A percentile compares a stretch with the other conserved stretches of the same genome.
Conservation (phyloP, 23 red algal genomes). For the Gracilaria caudata region DNA sequence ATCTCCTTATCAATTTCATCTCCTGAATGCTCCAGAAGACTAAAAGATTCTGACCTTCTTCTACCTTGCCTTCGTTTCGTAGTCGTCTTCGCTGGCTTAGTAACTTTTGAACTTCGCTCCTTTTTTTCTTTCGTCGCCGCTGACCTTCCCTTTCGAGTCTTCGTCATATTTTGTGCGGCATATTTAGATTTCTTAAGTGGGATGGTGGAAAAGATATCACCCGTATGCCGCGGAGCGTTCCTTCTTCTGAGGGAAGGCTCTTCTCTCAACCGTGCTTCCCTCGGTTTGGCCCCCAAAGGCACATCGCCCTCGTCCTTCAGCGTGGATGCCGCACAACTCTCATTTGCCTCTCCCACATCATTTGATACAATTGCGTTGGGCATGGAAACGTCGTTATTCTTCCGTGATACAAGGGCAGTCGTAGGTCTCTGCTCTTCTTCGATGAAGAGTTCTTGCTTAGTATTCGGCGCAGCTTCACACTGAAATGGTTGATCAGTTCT, state of each 20-base stretch:
- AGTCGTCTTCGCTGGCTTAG: background rate
- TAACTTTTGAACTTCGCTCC: background rate
- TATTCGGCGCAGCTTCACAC: background rate
- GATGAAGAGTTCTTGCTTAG: background rate
- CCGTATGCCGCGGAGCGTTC: background rate
- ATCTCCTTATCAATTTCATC: background rate
- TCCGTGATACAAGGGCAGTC: background rate
- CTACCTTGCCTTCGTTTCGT: background rate
- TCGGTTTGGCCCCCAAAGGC: background rate
- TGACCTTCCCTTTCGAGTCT: background rate
- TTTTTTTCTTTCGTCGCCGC: background rate
- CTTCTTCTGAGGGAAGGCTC: background rate
- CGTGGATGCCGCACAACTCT: background rate
- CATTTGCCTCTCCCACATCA: background rate
- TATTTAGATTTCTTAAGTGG: conserved; percentile 11
- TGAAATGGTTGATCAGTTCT: background rate
- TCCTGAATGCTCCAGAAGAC: conserved; percentile 10
- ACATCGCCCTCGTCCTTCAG: background rate
- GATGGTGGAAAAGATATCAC: conserved; percentile 16
- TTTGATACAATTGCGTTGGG: background rate
- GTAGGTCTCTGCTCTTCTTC: background rate
- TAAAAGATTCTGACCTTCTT: background rate
- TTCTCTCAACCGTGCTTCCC: background rate
- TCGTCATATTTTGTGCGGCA: background rate
- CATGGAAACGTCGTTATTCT: background rate